A percentile compares a stretch with the other conserved stretches of the same genome.
Evolutionary conservation across 2,329 filamentous ascomycete species (phyloP).

Genomic region (Penicillium sp.): DNA sequence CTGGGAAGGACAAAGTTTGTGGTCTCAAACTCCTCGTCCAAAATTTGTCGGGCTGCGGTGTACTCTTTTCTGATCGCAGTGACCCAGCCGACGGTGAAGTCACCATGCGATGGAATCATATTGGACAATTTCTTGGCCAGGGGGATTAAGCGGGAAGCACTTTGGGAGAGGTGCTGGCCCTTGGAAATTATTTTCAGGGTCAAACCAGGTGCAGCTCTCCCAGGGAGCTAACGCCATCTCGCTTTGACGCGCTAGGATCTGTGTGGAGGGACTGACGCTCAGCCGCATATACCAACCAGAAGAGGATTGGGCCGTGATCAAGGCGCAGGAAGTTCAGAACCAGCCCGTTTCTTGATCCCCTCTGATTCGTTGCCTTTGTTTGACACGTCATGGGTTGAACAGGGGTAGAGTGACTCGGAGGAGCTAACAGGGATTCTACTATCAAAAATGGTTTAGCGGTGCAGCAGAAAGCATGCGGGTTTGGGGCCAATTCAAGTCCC

Average conservation of each 20-base stretch:
- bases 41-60: background rate
- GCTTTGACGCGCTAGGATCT: background rate
- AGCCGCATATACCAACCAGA: background rate
- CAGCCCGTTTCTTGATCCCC: background rate
- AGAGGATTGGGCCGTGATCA: background rate
- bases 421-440: background rate
- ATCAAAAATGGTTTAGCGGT: background rate
- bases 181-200: background rate
- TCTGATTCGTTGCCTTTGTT: background rate
- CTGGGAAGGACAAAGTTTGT: background rate
- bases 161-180: background rate
- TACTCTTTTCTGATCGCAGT: background rate
- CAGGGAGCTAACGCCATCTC: background rate
- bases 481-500: background rate
- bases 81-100: conserved; percentile 1
- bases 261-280: background rate
- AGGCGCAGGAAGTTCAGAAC: background rate
- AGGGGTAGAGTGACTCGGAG: background rate
- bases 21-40: background rate
- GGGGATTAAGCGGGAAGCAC: background rate
- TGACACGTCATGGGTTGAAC: background rate
- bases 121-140: background rate
- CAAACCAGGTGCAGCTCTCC: background rate
- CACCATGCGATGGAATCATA: conserved; percentile 1
- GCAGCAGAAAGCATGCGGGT: background rate